A percentile compares a stretch with the other conserved stretches of the same genome.
phyloP scores from a whole-genome alignment of 2,329 filamentous ascomycete genomes.

The Shiraia sp. region DNA sequence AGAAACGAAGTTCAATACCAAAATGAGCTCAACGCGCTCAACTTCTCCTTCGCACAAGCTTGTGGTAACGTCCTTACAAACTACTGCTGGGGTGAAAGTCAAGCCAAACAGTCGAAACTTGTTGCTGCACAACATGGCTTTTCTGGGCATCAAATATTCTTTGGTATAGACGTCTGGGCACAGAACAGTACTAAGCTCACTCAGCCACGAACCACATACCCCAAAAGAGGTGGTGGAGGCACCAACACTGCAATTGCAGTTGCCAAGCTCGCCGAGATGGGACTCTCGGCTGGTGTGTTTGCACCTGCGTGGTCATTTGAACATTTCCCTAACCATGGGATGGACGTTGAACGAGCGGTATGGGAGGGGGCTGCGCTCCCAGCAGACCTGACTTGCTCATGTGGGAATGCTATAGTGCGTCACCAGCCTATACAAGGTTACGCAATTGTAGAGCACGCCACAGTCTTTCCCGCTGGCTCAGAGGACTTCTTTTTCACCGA shows the following conservation, averaged over 20 bases:
- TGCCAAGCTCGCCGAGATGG: slow-evolving; percentile 38
- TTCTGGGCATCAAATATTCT: slow-evolving; percentile 36
- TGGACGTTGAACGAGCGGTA: slow-evolving; percentile 34
- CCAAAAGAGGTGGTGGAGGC: slow-evolving; percentile 44
- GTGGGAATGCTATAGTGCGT: slow-evolving; percentile 24
- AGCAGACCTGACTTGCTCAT: slow-evolving; percentile 36
- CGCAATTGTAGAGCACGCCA: slow-evolving; percentile 35
- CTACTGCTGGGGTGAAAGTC: slow-evolving; percentile 48
- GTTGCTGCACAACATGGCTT: slow-evolving; percentile 31
- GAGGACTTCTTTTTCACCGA: slow-evolving; percentile 45
- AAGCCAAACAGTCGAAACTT: slow-evolving; percentile 27
- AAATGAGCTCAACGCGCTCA: slow-evolving; percentile 48
- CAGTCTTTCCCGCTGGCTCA: slow-evolving; percentile 37
- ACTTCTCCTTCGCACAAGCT: slow-evolving; percentile 44
- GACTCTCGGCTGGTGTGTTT: slow-evolving; percentile 49
- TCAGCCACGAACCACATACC: slow-evolving; percentile 43
- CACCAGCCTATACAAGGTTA: slow-evolving; percentile 26
- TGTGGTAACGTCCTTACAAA: slow-evolving; percentile 50
- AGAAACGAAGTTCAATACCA: slow-evolving; percentile 50
- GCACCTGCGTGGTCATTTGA: slow-evolving; percentile 54
- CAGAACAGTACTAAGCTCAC: slow-evolving; percentile 42
- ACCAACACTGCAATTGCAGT: slow-evolving; percentile 49
- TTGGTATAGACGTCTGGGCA: slow-evolving; percentile 54
- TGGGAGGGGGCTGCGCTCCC: slow-evolving; percentile 42
- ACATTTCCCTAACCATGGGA: slow-evolving; percentile 42